These are phyloP conservation scores for Talaromyces borbonicus DNA, from an alignment of 495 filamentous ascomycete genomes.

Conservation along the genomic window DNA sequence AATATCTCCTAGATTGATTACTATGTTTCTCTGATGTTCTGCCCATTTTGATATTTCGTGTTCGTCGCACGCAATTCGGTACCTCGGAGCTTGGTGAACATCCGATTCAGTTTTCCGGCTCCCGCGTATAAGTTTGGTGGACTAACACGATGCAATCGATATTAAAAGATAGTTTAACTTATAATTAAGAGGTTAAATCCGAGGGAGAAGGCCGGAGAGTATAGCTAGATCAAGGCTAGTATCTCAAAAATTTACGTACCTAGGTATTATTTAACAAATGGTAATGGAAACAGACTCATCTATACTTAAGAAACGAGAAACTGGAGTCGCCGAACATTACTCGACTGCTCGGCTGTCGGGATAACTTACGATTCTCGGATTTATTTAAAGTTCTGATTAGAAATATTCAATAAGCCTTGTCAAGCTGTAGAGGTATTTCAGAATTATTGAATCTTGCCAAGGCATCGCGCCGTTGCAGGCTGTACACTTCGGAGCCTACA, in stretches of 20 bases:
- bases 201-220: neutral
- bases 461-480: neutral
- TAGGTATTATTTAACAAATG: neutral
- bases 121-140: neutral
- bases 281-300: neutral
- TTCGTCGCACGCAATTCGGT: neutral
- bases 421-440: neutral
- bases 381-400: neutral
- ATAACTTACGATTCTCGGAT: neutral
- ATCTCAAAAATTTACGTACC: neutral
- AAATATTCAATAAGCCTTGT: neutral
- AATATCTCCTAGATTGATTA: neutral
- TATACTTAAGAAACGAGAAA: neutral
- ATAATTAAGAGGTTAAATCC: neutral
- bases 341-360: neutral
- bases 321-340: neutral
- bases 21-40: neutral
- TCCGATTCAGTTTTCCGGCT: neutral
- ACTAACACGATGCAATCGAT: neutral
- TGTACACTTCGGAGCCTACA: neutral
- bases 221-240: neutral
- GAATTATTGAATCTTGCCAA: neutral
- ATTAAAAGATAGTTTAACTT: neutral
- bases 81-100: constrained; percentile 1
- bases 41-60: neutral